Percentiles rank a stretch among this genome's conserved stretches.
These are phyloP conservation scores for Phytophthora aleatoria DNA, from an alignment of 352 stramenopile species.

Conservation along the genomic window DNA sequence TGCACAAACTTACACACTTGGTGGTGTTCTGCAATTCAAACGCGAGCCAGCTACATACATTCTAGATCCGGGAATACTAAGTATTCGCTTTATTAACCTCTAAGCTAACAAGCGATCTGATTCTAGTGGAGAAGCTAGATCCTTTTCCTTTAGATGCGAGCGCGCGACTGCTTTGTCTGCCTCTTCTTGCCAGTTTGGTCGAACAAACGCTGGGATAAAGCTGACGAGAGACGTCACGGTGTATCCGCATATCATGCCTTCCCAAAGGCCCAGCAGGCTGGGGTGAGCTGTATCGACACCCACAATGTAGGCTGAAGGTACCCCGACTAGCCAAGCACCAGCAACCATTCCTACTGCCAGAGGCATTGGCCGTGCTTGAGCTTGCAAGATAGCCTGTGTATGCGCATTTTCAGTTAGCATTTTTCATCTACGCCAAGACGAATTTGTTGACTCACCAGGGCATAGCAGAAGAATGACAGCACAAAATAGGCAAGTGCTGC, in stretches of 20 bases:
- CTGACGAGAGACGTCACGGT: slow-evolving; percentile 65
- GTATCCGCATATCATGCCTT: slow-evolving; percentile 69
- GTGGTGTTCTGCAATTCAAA: no score
- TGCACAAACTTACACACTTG: no score
- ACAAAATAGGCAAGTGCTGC: slow-evolving; percentile 69
- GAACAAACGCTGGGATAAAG: slow-evolving; percentile 58
- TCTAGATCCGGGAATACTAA: neutral
- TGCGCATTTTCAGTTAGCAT: neutral
- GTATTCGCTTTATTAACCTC: neutral
- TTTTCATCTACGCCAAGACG: neutral
- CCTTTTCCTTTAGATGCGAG: slow-evolving; percentile 43
- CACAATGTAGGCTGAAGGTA: slow-evolving; percentile 75
- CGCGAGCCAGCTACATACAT: no score
- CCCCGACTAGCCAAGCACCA: slow-evolving; percentile 76
- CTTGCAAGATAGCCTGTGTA: slow-evolving; percentile 66
- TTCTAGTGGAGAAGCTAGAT: slow-evolving; percentile 25
- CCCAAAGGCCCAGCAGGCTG: slow-evolving; percentile 74
- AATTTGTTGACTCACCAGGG: slow-evolving; percentile 47
- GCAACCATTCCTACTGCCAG: slow-evolving; percentile 58
- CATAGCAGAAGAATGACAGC: slow-evolving; percentile 82
- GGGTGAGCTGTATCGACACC: slow-evolving; percentile 36
- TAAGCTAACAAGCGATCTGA: slow-evolving; percentile 32
- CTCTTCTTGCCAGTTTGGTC: slow-evolving; percentile 65
- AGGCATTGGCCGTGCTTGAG: slow-evolving; percentile 56
- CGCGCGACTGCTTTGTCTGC: slow-evolving; percentile 53